Conservation (phyloP, 371 early-diverging fungal genomes). For the Syncephalis plumigaleata region DNA sequence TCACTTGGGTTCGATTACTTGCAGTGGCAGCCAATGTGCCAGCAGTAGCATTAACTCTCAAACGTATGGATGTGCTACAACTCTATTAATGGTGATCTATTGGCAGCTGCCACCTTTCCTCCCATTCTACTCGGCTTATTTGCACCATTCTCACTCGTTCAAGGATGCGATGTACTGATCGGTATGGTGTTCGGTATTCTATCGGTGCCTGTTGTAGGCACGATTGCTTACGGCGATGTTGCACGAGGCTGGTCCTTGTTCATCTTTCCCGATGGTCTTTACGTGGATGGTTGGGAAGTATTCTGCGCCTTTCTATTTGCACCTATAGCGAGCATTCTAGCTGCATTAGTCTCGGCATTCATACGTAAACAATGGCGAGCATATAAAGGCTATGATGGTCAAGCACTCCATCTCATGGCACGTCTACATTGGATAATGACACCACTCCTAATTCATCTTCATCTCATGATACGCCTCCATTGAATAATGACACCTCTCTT, state of each 20-base stretch:
- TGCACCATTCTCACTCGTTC: neutral
- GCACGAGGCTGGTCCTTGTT: neutral
- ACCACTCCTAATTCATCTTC: no score
- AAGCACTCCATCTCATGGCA: no score
- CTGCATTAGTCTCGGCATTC: neutral
- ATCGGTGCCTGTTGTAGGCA: slow-evolving; percentile 1
- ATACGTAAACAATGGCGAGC: no score
- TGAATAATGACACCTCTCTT: no score
- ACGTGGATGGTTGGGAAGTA: slow-evolving; percentile 3
- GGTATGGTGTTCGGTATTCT: slow-evolving; percentile 5
- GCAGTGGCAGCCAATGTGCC: neutral
- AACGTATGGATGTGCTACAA: slow-evolving; percentile 3
- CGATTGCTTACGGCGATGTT: slow-evolving; percentile 1
- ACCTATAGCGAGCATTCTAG: slow-evolving; percentile 1
- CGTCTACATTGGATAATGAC: no score
- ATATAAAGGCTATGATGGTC: no score
- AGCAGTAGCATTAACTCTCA: slow-evolving; percentile 1
- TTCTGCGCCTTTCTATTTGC: slow-evolving; percentile 6
- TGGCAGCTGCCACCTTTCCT: slow-evolving; percentile 6
- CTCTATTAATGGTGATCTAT: slow-evolving; percentile 4
- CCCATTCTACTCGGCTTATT: slow-evolving; percentile 3
- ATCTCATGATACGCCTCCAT: no score
- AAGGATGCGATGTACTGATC: slow-evolving; percentile 1
- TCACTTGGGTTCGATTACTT: no score
- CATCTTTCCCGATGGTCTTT: neutral